Base-by-base conservation (phyloP, 2,329 filamentous ascomycete genomes). In the Fusarium sp. region DNA sequence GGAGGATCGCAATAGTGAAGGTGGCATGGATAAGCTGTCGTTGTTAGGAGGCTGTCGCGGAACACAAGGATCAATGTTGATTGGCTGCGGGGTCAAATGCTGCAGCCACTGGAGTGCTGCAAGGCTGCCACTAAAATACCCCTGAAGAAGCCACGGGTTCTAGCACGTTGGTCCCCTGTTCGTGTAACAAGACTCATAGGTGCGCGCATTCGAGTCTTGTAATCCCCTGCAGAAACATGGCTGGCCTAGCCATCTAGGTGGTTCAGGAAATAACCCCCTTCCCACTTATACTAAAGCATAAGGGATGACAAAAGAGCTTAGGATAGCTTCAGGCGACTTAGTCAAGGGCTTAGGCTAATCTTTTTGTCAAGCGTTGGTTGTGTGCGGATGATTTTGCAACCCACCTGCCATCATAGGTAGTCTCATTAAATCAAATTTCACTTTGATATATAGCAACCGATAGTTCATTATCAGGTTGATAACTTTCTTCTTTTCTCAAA, bases 11-110 rank as follows among this genome's bases (percentile, higher is more conserved):
- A 61, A 49, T 67, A 44, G 55, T 50, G 56, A 44, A 67, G 28
- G 62, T 62, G 49, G 51, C 36, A 70, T 67, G 57, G 67, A 64
- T 70, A 66, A 69, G 57, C 56, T 63, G 62, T 57, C 38, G 52
- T 47, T 56, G 57, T 36, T 54, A 28, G 50, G 53, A 70, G 67
- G 67, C 67, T 70, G 66, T 62, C 67, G 42, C 54, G 67, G 67
- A 57, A 69, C 28, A 67, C 37, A 51, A 40, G 53, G 52, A 18
- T 18, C n/a, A 30, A 34, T 38, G 33, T 10, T 64, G 67, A 70
- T 70, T 70, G 67, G 67, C 4, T 15, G 26, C 6, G 9, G 9
- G 3, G 5, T 15, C 8, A 8, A n/a, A 40, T 13, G 42, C 26
- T 11, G 11, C 31, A 53, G 44, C 65, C 57, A 55, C 57, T 53